These are phyloP conservation scores for Tricholoma terreum DNA, from an alignment of 768 basidiomycete genomes.

Conservation along the genomic window DNA sequence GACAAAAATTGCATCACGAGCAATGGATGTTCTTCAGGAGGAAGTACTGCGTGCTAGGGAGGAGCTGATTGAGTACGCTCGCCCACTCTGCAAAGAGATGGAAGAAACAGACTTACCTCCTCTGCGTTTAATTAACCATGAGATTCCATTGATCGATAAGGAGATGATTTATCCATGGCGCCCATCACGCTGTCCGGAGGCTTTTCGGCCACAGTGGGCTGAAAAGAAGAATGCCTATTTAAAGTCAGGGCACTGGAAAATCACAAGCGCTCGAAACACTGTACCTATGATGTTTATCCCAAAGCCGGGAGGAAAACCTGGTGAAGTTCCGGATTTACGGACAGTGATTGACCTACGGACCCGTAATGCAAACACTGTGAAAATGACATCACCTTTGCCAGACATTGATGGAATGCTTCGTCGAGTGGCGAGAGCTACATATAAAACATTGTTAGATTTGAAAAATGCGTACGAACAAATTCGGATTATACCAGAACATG, in stretches of 20 bases:
- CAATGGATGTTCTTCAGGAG: conserved; percentile 6
- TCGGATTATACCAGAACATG: conserved; percentile 34
- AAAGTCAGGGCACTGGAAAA: conserved; percentile 26
- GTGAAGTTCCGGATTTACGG: neutral
- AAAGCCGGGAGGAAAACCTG: neutral
- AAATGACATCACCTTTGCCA: neutral
- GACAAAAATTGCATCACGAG: neutral
- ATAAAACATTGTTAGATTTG: neutral
- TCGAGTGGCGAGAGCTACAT: neutral
- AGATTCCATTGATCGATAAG: neutral
- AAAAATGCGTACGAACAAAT: no score
- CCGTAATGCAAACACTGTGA: neutral
- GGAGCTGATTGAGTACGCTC: no score
- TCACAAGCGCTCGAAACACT: conserved; percentile 28
- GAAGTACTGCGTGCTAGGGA: conserved; percentile 11
- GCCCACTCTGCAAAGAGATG: no score
- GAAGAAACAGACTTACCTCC: neutral
- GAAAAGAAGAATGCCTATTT: conserved; percentile 29
- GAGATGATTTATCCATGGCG: no score
- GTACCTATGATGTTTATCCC: neutral
- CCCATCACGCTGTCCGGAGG: conserved; percentile 38
- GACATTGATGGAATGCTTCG: neutral
- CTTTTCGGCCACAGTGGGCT: conserved; percentile 26
- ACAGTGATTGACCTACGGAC: conserved; percentile 28
- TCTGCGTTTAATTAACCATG: neutral